phyloP scores from a whole-genome alignment of 148 eudicot genomes.

The Amaranthus hypochondriacus region DNA sequence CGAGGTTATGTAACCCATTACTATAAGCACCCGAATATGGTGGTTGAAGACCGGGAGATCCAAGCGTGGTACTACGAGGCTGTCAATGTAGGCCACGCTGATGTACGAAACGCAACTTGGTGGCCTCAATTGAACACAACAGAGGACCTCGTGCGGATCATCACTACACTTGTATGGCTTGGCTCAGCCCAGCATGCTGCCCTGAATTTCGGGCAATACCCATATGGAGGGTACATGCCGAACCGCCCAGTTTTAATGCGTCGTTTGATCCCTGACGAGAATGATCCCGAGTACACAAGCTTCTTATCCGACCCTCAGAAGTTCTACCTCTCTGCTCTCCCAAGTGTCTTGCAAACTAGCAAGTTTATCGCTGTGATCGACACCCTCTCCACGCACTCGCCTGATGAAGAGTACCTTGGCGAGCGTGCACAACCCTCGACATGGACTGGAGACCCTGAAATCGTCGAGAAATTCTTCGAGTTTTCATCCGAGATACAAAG shows the following conservation, averaged over 20 bases:
- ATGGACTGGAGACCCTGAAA: conserved; percentile 29
- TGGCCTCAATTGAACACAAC: conserved; percentile 42
- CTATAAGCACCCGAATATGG: conserved; percentile 13
- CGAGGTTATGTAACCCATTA: conserved; percentile 26
- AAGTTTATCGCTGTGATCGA: conserved; percentile 28
- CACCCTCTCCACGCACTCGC: conserved; percentile 31
- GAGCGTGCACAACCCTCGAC: conserved; percentile 19
- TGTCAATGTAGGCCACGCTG: conserved; percentile 37
- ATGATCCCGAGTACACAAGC: conserved; percentile 25
- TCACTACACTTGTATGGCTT: conserved; percentile 43
- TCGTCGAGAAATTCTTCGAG: conserved; percentile 25
- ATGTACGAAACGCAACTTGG: conserved; percentile 27
- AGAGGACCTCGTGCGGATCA: conserved; percentile 26
- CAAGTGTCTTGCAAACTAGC: conserved; percentile 30
- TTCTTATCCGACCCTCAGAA: conserved; percentile 27
- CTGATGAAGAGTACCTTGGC: conserved; percentile 48
- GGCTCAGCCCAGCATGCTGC: conserved; percentile 56
- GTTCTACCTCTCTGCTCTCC: conserved; percentile 28
- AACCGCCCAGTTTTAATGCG: conserved; percentile 38
- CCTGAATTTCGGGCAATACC: conserved; percentile 50
- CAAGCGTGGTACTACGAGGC: conserved; percentile 36
- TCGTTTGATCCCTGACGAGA: conserved; percentile 28
- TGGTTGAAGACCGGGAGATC: conserved; percentile 30
- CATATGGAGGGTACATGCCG: conserved; percentile 41
- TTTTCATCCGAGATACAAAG: conserved; percentile 25